Conservation (phyloP, 1,139 yeast species). For the Geotrichum macrosporum region DNA sequence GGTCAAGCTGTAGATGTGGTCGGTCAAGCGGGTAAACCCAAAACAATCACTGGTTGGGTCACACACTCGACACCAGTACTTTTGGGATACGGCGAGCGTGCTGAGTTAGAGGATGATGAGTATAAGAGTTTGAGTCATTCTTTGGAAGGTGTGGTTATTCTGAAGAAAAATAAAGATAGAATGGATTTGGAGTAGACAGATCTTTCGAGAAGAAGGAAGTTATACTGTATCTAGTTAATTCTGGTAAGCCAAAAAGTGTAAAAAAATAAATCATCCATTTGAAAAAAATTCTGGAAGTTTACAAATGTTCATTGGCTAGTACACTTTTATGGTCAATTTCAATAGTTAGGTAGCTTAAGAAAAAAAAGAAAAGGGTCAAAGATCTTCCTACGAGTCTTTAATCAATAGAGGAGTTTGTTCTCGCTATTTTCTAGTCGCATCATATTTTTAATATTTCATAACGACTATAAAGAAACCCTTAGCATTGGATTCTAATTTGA, state of each 20-base stretch:
- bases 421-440: too few relatives aligned
- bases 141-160: slow-evolving; percentile 88
- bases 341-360: background rate
- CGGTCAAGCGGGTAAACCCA: slow-evolving; percentile 98
- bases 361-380: background rate
- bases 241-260: too few relatives aligned
- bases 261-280: too few relatives aligned
- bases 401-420: too few relatives aligned
- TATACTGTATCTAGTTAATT: background rate
- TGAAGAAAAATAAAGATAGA: slow-evolving; percentile 85
- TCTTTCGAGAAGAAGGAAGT: background rate
- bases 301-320: too few relatives aligned
- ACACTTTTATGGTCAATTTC: background rate
- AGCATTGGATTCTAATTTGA: too few relatives aligned
- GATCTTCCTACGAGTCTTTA: too few relatives aligned
- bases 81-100: slow-evolving; percentile 90
- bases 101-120: slow-evolving; percentile 94
- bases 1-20: slow-evolving; percentile 99
- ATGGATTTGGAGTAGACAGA: slow-evolving; percentile 60
- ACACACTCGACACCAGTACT: slow-evolving; percentile 97
- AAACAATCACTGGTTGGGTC: slow-evolving; percentile 99
- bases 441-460: too few relatives aligned
- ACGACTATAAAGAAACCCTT: too few relatives aligned
- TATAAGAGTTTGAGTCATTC: slow-evolving; percentile 77
- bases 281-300: too few relatives aligned